Base-by-base conservation (phyloP, 192 early-diverging fungal genomes). In the Mortierella alpina region DNA sequence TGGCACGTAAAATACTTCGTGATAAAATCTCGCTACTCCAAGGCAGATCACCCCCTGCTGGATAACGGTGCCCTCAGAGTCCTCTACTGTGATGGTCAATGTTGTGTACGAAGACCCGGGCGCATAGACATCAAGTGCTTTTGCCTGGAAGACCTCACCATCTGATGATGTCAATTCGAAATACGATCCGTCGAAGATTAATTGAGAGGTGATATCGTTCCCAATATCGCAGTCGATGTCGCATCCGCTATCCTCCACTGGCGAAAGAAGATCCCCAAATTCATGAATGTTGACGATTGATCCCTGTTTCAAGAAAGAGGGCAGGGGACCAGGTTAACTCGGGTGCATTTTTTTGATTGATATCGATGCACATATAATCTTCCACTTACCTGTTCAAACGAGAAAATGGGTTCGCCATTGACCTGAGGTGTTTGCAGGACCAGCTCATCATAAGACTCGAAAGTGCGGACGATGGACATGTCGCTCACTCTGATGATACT, bases 401-500 rank as follows among this genome's bases (percentile, higher is more conserved):
- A 8, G 10, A 60, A 59, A 13, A 61, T 46, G 2, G 40, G 47
- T 0, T 40, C 49, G 14, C 14, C 15, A 8, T n/a, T 42, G 5
- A 13, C 14, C 40, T 61, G 40, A 10, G 59, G 68, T 8, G 42
- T 45, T 5, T 45, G 17, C 39, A 70, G 18, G 18, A 11, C 48
- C 22, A 61, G 61, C 20, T 61, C 68, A 5, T 46, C 39, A 42
- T 61, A 50, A 14, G 61, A 11, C 4, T 31, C 1, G n/a, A 15
- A 1, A 5, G 39, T 44, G 4, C 23, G 22, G 59, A 70, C 9
- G 7, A 54, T 23, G 3, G 31, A 0, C 40, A 61, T 20, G 40
- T 70, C 68, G 6, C n/a, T 39, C 5, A 61, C 59, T 39, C 55
- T 14, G 58, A 70, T 40, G 23, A 70, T 53, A 17, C 63, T 53